phyloP scores from a whole-genome alignment of 345 rosid genomes.

The Corchorus capsularis region DNA sequence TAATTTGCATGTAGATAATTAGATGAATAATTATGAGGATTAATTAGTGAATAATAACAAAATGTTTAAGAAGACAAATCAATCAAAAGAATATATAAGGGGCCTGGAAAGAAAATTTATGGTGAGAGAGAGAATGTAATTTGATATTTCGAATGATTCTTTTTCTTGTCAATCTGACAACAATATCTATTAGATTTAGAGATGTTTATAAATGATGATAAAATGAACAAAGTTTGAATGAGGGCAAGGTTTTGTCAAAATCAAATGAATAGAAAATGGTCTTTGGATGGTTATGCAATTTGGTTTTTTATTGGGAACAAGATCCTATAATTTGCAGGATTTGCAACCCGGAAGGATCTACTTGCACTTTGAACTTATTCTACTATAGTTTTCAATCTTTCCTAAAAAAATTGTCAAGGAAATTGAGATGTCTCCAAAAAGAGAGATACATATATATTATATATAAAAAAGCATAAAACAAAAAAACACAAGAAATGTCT shows the following conservation, averaged over 20 bases:
- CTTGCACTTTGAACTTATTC: not conserved
- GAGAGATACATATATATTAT: not conserved
- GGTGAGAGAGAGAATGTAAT: not conserved
- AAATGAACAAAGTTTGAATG: not conserved
- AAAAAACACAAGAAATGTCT: not conserved
- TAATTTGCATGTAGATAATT: not conserved
- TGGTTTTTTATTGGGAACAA: slow-evolving; percentile 16
- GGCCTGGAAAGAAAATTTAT: not conserved
- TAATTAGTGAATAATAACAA: not conserved
- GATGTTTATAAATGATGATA: not conserved
- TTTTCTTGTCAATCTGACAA: not conserved
- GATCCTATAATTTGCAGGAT: slow-evolving; percentile 25
- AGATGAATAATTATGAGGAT: not conserved
- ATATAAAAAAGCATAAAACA: not conserved
- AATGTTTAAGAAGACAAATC: not conserved
- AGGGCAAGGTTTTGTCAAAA: slow-evolving; percentile 31
- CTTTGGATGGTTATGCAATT: slow-evolving; percentile 19
- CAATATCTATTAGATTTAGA: not conserved
- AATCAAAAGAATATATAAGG: not conserved
- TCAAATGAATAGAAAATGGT: slow-evolving; percentile 32
- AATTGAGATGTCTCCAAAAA: not conserved
- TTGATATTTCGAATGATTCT: not conserved
- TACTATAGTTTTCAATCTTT: not conserved
- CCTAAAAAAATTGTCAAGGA: not conserved
- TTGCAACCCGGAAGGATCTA: slow-evolving; percentile 19